phyloP scores from a whole-genome alignment of 192 early-diverging fungal genomes.

The Umbelopsis sp. region DNA sequence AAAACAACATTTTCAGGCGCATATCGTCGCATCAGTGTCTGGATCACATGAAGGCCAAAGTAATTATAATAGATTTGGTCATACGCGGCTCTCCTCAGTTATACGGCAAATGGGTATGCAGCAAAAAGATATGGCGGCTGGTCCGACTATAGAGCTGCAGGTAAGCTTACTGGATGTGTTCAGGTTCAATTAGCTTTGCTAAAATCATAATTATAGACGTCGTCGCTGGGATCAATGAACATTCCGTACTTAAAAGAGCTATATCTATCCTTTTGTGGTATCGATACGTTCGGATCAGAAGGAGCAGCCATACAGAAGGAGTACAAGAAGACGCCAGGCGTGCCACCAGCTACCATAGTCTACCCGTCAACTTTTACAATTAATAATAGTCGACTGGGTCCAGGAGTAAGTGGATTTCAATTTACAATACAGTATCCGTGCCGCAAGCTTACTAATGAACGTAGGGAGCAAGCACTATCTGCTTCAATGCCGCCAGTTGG shows the following conservation, averaged over 20 bases:
- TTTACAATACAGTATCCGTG: not conserved
- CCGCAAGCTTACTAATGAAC: not conserved
- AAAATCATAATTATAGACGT: constrained; percentile 35
- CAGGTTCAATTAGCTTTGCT: not conserved
- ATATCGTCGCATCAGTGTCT: constrained; percentile 59
- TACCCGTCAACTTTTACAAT: constrained; percentile 50
- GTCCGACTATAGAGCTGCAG: constrained; percentile 47
- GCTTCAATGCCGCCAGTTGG: constrained; percentile 30
- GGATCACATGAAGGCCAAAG: constrained; percentile 38
- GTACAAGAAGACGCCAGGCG: not conserved
- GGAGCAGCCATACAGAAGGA: constrained; percentile 2
- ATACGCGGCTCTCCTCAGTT: constrained; percentile 47
- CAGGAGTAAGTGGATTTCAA: constrained; percentile 21
- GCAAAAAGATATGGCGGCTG: not conserved
- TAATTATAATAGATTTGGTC: constrained; percentile 50
- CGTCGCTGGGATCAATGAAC: constrained; percentile 47
- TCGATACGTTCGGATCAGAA: constrained; percentile 25
- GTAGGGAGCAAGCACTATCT: constrained; percentile 43
- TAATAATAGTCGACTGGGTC: constrained; percentile 32
- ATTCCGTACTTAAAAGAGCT: constrained; percentile 42
- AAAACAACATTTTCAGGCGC: constrained; percentile 28
- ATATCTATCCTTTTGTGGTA: constrained; percentile 45
- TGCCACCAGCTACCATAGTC: constrained; percentile 43
- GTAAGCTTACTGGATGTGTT: constrained; percentile 23
- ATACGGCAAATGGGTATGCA: constrained; percentile 24